These are phyloP conservation scores for Nothomitra cinnamomea DNA, from an alignment of 2,329 filamentous ascomycete species.

Conservation along the genomic window DNA sequence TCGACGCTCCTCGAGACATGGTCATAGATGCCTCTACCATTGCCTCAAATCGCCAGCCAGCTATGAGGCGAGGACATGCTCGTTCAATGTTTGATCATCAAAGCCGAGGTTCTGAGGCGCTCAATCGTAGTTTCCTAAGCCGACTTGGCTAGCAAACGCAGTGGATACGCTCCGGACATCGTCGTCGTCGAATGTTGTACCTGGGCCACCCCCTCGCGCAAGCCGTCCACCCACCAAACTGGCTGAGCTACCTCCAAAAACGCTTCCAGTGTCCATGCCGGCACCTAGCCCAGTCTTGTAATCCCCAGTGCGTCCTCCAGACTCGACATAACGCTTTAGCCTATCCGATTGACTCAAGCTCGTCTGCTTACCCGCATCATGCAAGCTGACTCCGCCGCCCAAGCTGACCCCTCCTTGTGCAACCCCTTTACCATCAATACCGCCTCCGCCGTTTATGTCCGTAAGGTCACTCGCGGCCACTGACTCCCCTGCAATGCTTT, in stretches of 20 bases:
- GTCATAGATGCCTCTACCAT: background rate
- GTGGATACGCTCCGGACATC: conserved; percentile 94
- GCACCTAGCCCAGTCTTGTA: conserved; percentile 36
- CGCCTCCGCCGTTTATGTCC: conserved; percentile 55
- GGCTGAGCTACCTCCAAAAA: conserved; percentile 44
- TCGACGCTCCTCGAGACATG: background rate
- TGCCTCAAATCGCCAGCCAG: background rate
- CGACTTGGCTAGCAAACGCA: conserved; percentile 89
- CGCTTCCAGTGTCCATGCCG: conserved; percentile 47
- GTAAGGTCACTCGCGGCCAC: conserved; percentile 83
- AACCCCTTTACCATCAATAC: conserved; percentile 52
- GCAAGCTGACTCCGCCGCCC: conserved; percentile 59
- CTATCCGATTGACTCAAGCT: conserved; percentile 74
- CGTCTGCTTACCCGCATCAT: conserved; percentile 51
- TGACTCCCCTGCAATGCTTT: conserved; percentile 80
- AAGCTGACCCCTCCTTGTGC: conserved; percentile 81
- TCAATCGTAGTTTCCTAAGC: conserved; percentile 44
- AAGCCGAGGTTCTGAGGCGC: conserved; percentile 7
- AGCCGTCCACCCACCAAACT: conserved; percentile 27
- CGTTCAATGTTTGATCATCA: background rate
- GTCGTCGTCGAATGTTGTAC: conserved; percentile 44
- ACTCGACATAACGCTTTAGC: conserved; percentile 86
- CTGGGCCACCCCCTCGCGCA: conserved; percentile 25
- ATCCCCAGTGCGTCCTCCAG: conserved; percentile 47
- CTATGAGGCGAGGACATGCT: background rate